A percentile compares a stretch with the other conserved stretches of the same genome.
These are phyloP conservation scores for Phytopythium aichiense DNA, from an alignment of 352 stramenopile species.

Conservation along the genomic window DNA sequence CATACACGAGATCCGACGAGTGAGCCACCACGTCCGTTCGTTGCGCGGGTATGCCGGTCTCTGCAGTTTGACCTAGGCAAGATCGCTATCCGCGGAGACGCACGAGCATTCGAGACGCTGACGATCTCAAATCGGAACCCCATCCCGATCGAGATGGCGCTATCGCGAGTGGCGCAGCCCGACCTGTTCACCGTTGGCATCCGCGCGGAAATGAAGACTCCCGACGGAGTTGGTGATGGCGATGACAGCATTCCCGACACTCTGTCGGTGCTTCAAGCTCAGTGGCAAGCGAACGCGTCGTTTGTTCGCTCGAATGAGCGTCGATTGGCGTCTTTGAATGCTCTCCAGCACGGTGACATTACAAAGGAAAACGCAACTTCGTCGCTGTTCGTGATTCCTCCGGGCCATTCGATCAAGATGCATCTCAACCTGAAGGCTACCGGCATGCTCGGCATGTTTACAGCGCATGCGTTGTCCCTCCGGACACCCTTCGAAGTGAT, in stretches of 20 bases:
- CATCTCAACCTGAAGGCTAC: conserved; percentile 21
- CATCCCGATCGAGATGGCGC: conserved; percentile 21
- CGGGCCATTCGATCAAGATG: conserved; percentile 23
- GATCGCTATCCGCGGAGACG: conserved; percentile 20
- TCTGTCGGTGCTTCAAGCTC: conserved; percentile 6
- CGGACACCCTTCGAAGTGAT: conserved; percentile 33
- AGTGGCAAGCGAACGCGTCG: conserved; percentile 2
- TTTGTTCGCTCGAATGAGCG: conserved; percentile 6
- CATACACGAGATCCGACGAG: too few species aligned
- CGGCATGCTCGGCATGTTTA: conserved; percentile 20
- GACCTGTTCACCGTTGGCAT: conserved; percentile 22
- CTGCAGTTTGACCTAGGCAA: conserved; percentile 41
- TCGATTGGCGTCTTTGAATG: not conserved
- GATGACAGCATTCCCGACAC: not conserved
- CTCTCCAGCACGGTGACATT: conserved; percentile 2
- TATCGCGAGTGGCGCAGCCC: conserved; percentile 14
- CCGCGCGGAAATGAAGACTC: conserved; percentile 8
- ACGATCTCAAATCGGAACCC: conserved; percentile 48
- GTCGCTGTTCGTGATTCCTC: conserved; percentile 18
- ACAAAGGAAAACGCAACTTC: not conserved
- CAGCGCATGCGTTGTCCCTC: conserved; percentile 30
- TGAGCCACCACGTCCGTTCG: not conserved
- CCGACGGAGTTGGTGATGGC: not conserved
- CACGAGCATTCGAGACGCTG: conserved; percentile 23
- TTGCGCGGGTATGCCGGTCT: conserved; percentile 24